Base-by-base conservation (phyloP, 441 rosid species). In the Adansonia rubrostipa region DNA sequence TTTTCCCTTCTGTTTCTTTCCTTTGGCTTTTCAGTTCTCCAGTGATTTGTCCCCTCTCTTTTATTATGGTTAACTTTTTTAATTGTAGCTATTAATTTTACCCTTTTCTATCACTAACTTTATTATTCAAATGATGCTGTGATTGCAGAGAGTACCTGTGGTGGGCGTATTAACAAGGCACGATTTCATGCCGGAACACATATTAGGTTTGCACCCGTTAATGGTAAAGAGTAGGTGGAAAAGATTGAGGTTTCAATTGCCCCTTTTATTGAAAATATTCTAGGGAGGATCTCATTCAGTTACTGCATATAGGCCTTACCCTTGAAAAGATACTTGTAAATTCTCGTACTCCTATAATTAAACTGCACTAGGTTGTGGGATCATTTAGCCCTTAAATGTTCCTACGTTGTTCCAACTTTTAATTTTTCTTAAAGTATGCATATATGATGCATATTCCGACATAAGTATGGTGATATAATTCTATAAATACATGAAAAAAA, bases 101-200 rank as follows among this genome's bases (percentile, higher is more conserved):
- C 6, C 1, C 33, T 67, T 19, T 28, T 20, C 33, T 28, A 28
- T 51, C 4, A 19, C 56, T 68, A 5, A 45, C 51, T 10, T 1
- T 9, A 9, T 70, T 11, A 44, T 50, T 33, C 47, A 24, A 73
- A 74, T 24, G 62, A 62, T 54, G 48, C 24, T 68, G 51, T 68
- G 5, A 57, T 78, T 88, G 89, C 90, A 93, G 96, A 86, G 89
- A 80, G 86, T 89, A 17, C 95, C 97, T 1, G 87, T 93, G 48
- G 93, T 91, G 76, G 97, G 96, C 14, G 88, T 93, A 81, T 77
- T 95, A 85, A 93, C 98, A 28, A 84, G 96, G 84, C 98, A 93
- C 36, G 97, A 95, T 82, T 95, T 95, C 90, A 95, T 93, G 96
- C 90, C 94, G 4, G 96, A 87, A 81, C 94, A 95, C 81, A 79